Evolutionary conservation across 2,329 filamentous ascomycete genomes (phyloP), one percentile per base, ranked within the genome.

Genomic region (Arthrinium phaeospermum): DNA sequence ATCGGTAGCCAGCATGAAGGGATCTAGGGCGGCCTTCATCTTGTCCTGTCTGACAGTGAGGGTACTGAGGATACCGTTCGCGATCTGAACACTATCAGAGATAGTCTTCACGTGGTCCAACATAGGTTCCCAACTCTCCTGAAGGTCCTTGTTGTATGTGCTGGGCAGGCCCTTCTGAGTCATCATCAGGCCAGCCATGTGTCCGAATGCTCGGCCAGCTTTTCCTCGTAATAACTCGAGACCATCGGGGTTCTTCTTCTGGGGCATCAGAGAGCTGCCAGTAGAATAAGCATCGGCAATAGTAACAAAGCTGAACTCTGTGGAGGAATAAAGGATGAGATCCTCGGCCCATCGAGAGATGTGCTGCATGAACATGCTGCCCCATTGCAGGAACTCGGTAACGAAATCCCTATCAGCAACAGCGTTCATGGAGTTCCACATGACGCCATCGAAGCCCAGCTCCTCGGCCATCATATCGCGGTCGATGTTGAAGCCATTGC

Each of bases 111-210:
- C 89, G 80, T 92, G 90, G 82, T 97, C 94, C 68, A 97, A 89
- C 84, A 97, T 90, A n/a, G 93, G 92, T 86, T 97, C 93, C 74
- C 94, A 91, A 72, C 90, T 92, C 84, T 97, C 94, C 83, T 98
- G 94, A n/a, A 97, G 83, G 81, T 97, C 94, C 84, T 97, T 97
- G 86, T 97, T 96, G 86, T 97, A 97, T 3, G 93, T 94, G 61
- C 89, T 93, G 1, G 94, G 93, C 41, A 96, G 89, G 71, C 92
- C 92, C 81, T 89, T 89, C 71, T 85, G 87, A 49, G 91, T 93
- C 49, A 67, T 70, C 51, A 67, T 68, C 24, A 72, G 68, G 19
- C 71, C 71, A 14, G 53, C 57, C 13, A 44, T 22, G 16, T 30
- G 71, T 12, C 73, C 74, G 45, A 73, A 53, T 88, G 76, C 92